phyloP scores from a whole-genome alignment of 192 early-diverging fungal species.

The Spizellomyces punctatus region DNA sequence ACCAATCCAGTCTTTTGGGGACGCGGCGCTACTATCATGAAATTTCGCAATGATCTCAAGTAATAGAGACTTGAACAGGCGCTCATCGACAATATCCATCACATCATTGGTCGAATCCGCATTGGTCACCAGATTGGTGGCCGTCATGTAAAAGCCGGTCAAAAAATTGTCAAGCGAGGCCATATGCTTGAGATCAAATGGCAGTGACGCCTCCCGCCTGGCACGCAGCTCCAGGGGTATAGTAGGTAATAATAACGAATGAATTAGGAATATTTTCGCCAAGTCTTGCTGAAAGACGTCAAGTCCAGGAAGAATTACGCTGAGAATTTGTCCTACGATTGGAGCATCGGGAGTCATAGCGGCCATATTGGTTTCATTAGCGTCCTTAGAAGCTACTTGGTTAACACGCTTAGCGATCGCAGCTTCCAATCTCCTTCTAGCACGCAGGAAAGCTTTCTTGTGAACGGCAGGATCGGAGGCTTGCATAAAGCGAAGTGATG shows the following conservation, averaged over 20 bases:
- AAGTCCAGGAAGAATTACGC: neutral
- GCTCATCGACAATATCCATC: conserved; percentile 11
- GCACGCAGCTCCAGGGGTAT: conserved; percentile 14
- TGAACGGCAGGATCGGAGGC: neutral
- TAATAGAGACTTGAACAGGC: conserved; percentile 10
- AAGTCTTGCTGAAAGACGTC: conserved; percentile 5
- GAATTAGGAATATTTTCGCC: conserved; percentile 23
- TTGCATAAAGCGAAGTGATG: neutral
- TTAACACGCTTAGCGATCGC: neutral
- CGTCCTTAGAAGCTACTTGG: neutral
- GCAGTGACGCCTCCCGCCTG: neutral
- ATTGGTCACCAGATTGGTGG: neutral
- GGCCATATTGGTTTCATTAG: neutral
- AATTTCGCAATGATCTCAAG: neutral
- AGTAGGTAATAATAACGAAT: neutral
- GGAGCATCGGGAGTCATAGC: neutral
- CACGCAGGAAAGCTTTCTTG: neutral
- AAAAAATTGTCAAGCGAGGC: conserved; percentile 10
- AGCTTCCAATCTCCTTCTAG: neutral
- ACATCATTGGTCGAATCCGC: neutral
- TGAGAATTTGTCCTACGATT: too few relatives aligned
- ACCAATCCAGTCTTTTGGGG: neutral
- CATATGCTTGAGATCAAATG: neutral
- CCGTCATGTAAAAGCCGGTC: neutral
- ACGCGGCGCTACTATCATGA: neutral